These are phyloP conservation scores for Capronia americana DNA, from an alignment of 2,329 filamentous ascomycete species.

Conservation along the genomic window DNA sequence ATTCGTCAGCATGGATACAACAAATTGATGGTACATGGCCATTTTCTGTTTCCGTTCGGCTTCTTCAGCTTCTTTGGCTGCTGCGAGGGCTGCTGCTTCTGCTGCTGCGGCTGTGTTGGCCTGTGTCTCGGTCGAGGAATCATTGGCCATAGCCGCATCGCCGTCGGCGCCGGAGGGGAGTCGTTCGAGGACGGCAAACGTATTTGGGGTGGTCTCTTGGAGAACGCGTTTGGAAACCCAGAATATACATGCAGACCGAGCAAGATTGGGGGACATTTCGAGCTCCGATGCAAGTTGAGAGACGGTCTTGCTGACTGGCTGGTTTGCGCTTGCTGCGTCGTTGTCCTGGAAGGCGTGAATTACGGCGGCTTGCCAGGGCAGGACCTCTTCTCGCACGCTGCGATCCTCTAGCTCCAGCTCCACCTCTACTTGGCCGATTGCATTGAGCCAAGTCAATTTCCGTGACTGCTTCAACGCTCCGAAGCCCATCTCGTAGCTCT, in stretches of 20 bases:
- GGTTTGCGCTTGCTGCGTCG: conserved; percentile 44
- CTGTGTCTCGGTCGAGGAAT: conserved; percentile 24
- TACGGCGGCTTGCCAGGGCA: conserved; percentile 84
- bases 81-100: conserved; percentile 50
- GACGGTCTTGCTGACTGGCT: conserved; percentile 48
- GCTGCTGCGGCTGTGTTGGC: conserved; percentile 43
- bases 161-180: conserved; percentile 47
- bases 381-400: conserved; percentile 70
- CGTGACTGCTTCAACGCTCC: conserved; percentile 80
- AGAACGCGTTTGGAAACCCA: conserved; percentile 67
- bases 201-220: conserved; percentile 52
- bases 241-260: conserved; percentile 66
- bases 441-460: conserved; percentile 87
- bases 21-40: conserved; percentile 86
- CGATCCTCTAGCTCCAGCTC: conserved; percentile 85
- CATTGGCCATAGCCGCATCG: conserved; percentile 33
- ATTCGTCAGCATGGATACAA: conserved; percentile 94
- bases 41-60: conserved; percentile 71
- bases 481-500: conserved; percentile 76
- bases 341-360: conserved; percentile 77
- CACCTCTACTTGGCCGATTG: conserved; percentile 78
- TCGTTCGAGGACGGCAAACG: conserved; percentile 64
- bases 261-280: conserved; percentile 62
- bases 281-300: conserved; percentile 56
- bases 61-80: conserved; percentile 55